Percentiles rank a stretch among this genome's conserved stretches.
phyloP scores from a whole-genome alignment of 352 stramenopile genomes.

The Aphanomyces euteiches region DNA sequence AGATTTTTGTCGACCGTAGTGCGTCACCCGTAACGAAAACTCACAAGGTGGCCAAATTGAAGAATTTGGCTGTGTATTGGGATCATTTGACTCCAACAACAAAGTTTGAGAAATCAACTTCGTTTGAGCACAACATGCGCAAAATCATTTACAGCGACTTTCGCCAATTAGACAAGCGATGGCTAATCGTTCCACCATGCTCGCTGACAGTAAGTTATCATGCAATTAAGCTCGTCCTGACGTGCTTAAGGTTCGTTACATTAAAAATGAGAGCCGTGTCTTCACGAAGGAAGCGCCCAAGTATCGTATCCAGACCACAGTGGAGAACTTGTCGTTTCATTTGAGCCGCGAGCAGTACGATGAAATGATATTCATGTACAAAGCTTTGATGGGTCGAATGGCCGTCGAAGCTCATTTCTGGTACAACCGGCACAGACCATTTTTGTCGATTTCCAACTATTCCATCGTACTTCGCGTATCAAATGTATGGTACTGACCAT shows the following conservation, averaged over 20 bases:
- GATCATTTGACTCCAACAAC: conserved; percentile 41
- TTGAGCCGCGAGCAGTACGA: conserved; percentile 78
- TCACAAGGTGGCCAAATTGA: conserved; percentile 60
- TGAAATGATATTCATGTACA: conserved; percentile 69
- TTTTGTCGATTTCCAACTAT: conserved; percentile 33
- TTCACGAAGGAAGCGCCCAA: conserved; percentile 58
- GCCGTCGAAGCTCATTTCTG: conserved; percentile 69
- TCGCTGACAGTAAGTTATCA: conserved; percentile 11
- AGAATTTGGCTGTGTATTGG: conserved; percentile 60
- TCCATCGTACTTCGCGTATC: conserved; percentile 10
- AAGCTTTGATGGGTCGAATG: conserved; percentile 54
- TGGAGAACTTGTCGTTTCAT: conserved; percentile 45
- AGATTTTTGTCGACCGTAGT: conserved; percentile 63
- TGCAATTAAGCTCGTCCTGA: too few species aligned
- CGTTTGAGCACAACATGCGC: conserved; percentile 45
- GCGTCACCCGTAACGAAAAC: conserved; percentile 37
- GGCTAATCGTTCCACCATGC: conserved; percentile 25
- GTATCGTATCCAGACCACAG: conserved; percentile 54
- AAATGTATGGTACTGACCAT: conserved; percentile 33
- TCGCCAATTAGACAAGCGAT: conserved; percentile 11
- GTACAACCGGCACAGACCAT: conserved; percentile 50
- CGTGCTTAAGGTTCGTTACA: conserved; percentile 39
- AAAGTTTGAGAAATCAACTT: conserved; percentile 41
- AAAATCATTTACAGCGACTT: conserved; percentile 45
- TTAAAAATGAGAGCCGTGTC: conserved; percentile 74